phyloP scores from a whole-genome alignment of 768 basidiomycete genomes.

The Cubamyces sp. region DNA sequence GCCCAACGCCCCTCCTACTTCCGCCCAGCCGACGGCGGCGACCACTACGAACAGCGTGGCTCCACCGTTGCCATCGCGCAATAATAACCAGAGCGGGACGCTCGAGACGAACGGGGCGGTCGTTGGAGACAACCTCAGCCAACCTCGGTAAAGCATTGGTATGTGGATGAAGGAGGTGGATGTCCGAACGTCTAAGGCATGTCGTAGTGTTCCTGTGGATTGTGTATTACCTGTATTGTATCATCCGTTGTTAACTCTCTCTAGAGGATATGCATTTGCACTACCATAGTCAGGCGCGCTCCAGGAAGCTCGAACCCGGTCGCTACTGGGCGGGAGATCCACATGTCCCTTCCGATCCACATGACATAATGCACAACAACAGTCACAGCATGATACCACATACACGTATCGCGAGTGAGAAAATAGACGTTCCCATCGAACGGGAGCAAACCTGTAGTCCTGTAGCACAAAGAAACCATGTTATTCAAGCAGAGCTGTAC shows the following conservation, averaged over 20 bases:
- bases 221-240: no score
- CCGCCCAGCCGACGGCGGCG: constrained; percentile 1
- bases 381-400: neutral
- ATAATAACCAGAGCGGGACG: neutral
- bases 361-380: neutral
- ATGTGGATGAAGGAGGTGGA: neutral
- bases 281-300: no score
- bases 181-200: no score
- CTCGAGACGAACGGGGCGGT: neutral
- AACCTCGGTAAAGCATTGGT: neutral
- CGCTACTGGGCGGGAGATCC: no score
- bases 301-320: no score
- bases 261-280: no score
- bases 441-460: no score
- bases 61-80: constrained; percentile 8
- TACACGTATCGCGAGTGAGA: neutral
- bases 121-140: constrained; percentile 1
- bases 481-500: no score
- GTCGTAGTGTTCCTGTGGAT: no score
- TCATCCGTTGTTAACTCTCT: no score
- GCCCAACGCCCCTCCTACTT: neutral
- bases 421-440: neutral
- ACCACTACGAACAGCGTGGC: neutral
- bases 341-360: no score
- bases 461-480: no score